Evolutionary conservation across 768 basidiomycete genomes (phyloP).

Genomic region (Termitomyces eurrhizus): DNA sequence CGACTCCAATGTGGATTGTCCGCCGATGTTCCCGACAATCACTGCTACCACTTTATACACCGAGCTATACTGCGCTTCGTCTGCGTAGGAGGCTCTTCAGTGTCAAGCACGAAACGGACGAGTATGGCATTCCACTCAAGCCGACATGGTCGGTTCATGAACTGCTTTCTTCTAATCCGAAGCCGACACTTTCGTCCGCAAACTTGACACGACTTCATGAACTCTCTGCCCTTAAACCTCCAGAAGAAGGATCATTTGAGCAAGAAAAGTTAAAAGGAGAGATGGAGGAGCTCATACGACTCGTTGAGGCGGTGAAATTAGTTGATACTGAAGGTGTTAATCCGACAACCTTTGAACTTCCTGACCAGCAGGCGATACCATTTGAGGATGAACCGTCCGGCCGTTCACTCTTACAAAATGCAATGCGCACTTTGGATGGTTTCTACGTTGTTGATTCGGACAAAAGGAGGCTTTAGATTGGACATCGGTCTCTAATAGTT

Average conservation of each 20-base stretch:
- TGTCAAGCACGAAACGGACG: conserved; percentile 37
- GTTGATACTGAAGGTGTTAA: conserved; percentile 40
- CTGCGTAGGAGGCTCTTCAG: conserved; percentile 5
- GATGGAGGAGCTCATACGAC: conserved; percentile 65
- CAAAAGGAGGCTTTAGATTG: conserved; percentile 20
- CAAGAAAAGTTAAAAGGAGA: conserved; percentile 50
- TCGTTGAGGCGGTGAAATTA: conserved; percentile 80
- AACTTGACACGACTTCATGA: conserved; percentile 65
- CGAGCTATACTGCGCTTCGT: conserved; percentile 9
- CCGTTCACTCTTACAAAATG: conserved; percentile 44
- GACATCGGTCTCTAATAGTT: neutral
- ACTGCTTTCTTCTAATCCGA: conserved; percentile 74
- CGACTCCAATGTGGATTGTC: conserved; percentile 17
- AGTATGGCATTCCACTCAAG: conserved; percentile 56
- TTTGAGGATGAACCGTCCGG: conserved; percentile 23
- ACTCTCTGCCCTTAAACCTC: conserved; percentile 70
- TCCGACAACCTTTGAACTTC: conserved; percentile 29
- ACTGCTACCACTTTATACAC: conserved; percentile 5
- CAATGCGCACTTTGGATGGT: conserved; percentile 45
- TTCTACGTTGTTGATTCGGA: conserved; percentile 65
- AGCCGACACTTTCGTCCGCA: conserved; percentile 51
- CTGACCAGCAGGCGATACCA: conserved; percentile 22
- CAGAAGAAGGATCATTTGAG: conserved; percentile 51
- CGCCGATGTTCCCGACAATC: conserved; percentile 21
- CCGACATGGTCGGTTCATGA: conserved; percentile 82